Evolutionary conservation across 768 basidiomycete genomes (phyloP).

Genomic region (Trametes sanguinea): DNA sequence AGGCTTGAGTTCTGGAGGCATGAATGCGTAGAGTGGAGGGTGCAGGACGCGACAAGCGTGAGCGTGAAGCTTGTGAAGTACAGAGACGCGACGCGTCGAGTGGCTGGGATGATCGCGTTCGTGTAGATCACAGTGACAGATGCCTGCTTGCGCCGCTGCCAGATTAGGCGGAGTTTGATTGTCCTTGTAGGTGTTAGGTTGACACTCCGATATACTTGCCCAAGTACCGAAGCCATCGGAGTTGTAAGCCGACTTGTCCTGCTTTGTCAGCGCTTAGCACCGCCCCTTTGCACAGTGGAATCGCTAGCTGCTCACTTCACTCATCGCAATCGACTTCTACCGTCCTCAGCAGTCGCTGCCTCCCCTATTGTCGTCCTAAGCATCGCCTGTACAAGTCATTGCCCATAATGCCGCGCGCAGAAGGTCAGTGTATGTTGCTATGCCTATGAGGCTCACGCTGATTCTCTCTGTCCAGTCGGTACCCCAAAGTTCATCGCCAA

Average conservation of each 20-base stretch:
- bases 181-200: not conserved
- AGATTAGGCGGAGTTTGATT: not conserved
- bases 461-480: constrained; percentile 52
- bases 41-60: not conserved
- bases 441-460: not conserved
- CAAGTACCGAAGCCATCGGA: not conserved
- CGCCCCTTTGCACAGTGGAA: no score
- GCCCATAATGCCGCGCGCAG: constrained; percentile 75
- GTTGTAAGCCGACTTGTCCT: not conserved
- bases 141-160: not conserved
- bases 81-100: constrained; percentile 15
- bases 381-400: not conserved
- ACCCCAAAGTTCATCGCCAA: constrained; percentile 91
- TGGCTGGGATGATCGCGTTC: constrained; percentile 7
- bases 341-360: not conserved
- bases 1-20: constrained; percentile 35
- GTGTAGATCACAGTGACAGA: not conserved
- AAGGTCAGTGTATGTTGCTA: constrained; percentile 49
- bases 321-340: not conserved
- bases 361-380: not conserved
- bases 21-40: not conserved
- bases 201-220: no score
- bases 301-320: no score
- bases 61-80: not conserved
- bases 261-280: no score